Evolutionary conservation across 371 early-diverging fungal species (phyloP).

Genomic region (Chytridium lagenaria): DNA sequence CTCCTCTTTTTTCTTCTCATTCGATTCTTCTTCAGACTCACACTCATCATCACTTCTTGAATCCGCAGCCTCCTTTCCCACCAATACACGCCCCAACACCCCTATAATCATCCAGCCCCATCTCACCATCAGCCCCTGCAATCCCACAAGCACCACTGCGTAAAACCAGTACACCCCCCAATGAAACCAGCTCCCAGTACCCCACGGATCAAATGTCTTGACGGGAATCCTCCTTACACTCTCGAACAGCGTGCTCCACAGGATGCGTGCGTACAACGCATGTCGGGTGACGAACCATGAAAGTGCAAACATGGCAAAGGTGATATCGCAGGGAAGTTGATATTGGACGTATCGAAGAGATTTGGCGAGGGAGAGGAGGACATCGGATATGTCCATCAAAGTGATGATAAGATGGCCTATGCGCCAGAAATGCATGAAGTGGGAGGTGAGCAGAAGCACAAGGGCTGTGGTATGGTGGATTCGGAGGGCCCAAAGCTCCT

Average conservation of each 20-base stretch:
- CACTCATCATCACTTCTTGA: background rate
- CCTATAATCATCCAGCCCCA: background rate
- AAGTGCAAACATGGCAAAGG: background rate
- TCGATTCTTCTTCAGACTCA: background rate
- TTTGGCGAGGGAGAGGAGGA: slow-evolving; percentile 1
- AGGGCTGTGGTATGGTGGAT: background rate
- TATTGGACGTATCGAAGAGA: background rate
- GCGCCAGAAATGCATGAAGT: background rate
- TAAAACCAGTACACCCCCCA: background rate
- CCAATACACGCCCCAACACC: background rate
- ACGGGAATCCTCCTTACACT: background rate
- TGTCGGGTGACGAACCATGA: background rate
- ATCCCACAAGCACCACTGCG: background rate
- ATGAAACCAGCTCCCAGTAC: slow-evolving; percentile 1
- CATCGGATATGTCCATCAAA: background rate
- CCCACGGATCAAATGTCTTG: background rate
- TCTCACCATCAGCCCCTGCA: slow-evolving; percentile 3
- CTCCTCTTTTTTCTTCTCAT: background rate
- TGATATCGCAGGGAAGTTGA: background rate
- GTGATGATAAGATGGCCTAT: background rate
- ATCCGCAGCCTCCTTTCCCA: background rate
- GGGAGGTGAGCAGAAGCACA: background rate
- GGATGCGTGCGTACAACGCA: background rate
- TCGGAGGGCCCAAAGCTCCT: background rate
- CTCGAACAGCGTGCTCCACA: background rate